These are phyloP conservation scores for Artemisia princeps DNA, from an alignment of 140 eudicot genomes.

Conservation along the genomic window DNA sequence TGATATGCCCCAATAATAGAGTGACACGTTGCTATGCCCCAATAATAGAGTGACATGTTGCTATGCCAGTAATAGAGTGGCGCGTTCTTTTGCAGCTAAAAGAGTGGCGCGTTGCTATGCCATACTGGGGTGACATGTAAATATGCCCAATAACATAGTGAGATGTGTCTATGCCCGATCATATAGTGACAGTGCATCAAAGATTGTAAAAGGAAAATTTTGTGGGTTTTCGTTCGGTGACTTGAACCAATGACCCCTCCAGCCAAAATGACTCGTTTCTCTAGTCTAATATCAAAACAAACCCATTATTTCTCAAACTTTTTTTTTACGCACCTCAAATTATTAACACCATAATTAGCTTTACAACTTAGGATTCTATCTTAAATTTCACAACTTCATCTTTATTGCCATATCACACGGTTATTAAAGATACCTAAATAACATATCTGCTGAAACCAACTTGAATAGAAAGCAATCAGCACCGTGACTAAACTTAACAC, in stretches of 20 bases:
- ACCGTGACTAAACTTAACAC: background rate
- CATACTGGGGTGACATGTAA: no score
- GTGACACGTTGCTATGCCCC: no score
- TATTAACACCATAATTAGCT: background rate
- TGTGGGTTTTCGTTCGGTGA: background rate
- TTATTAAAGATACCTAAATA: background rate
- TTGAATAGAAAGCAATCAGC: constrained; percentile 5
- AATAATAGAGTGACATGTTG: no score
- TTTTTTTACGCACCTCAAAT: background rate
- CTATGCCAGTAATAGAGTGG: no score
- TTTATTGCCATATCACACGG: background rate
- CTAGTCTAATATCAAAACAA: constrained; percentile 11
- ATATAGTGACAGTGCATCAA: background rate
- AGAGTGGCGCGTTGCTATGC: no score
- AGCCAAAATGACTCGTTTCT: background rate
- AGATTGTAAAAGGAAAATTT: background rate
- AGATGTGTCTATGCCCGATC: no score
- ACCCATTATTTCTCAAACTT: background rate
- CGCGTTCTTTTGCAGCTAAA: no score
- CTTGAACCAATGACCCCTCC: background rate
- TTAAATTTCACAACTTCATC: no score
- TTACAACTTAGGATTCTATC: no score
- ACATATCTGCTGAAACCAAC: constrained; percentile 11
- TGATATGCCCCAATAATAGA: no score
- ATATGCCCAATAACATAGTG: no score